Evolutionary conservation across 2,329 filamentous ascomycete species (phyloP).

Genomic region (Fusarium equiseti): DNA sequence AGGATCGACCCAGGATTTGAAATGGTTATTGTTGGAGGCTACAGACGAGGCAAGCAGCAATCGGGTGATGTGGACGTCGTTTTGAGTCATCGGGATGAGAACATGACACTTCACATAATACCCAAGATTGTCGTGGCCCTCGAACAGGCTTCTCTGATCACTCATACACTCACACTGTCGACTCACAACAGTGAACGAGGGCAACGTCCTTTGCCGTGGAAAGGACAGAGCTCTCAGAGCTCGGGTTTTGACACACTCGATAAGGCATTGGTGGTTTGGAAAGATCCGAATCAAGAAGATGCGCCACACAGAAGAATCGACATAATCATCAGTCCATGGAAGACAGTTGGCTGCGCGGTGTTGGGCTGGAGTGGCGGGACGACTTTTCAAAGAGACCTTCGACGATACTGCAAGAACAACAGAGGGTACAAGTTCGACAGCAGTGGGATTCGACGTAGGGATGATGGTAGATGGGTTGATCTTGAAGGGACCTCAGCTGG

Average conservation of each 20-base stretch:
- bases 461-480: slow-evolving; percentile 77
- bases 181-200: slow-evolving; percentile 77
- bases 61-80: slow-evolving; percentile 90
- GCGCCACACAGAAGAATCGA: slow-evolving; percentile 83
- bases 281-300: slow-evolving; percentile 54
- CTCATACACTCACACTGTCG: slow-evolving; percentile 81
- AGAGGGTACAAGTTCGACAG: slow-evolving; percentile 89
- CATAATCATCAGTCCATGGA: slow-evolving; percentile 91
- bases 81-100: slow-evolving; percentile 80
- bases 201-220: slow-evolving; percentile 70
- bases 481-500: slow-evolving; percentile 64
- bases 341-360: slow-evolving; percentile 87
- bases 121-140: slow-evolving; percentile 77
- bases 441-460: slow-evolving; percentile 80
- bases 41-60: slow-evolving; percentile 79
- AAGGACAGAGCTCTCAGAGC: slow-evolving; percentile 56
- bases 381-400: slow-evolving; percentile 88
- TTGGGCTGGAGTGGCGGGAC: slow-evolving; percentile 90
- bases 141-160: slow-evolving; percentile 78
- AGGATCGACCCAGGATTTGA: slow-evolving; percentile 67
- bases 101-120: slow-evolving; percentile 76
- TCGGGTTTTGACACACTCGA: slow-evolving; percentile 88
- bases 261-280: slow-evolving; percentile 94
- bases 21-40: slow-evolving; percentile 79
- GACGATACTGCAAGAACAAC: slow-evolving; percentile 80